Base-by-base conservation (phyloP, 1,284 basidiomycete species). In the Trichosporon faecale region DNA sequence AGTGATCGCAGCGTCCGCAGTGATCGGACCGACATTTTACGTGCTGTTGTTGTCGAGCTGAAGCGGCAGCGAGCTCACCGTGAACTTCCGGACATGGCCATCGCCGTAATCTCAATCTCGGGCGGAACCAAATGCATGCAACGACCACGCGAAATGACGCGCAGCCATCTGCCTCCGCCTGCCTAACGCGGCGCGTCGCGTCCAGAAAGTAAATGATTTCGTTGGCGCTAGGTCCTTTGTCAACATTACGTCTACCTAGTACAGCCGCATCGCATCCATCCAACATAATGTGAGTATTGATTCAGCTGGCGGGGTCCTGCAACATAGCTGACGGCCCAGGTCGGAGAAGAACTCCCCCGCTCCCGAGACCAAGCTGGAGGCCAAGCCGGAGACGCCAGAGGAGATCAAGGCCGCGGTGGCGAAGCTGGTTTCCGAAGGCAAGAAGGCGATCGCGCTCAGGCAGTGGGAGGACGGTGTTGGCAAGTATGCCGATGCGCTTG, bases 401-500 rank as follows among this genome's bases (percentile, higher is more conserved):
- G 49, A 52, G 21, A 52, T 52, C 49, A 6, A 52, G 49, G 49
- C 49, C 11, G 49, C 49, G 60, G 78, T 77, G 9, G 76, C 79
- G 29, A 71, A 70, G 60, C 77, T 80, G 29, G 75, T 83, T 3
- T 82, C 78, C 2, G 78, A 82, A 69, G 83, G 81, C n/a, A 81
- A 82, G 73, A 84, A 84, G 70, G 93, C 93, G 1, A 92, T 93
- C 82, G 93, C 93, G 35, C 88, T 95, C 76, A 88, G 87, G 80
- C 92, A 93, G 80, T 95, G 90, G 81, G 93, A 95, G 77, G 89
- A 93, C 77, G 91, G 92, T 0, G 90, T 93, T 5, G 90, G 91
- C 63, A 87, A 91, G 79, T 95, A 94, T 83, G 91, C 91, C 35
- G 89, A 88, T 61, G 93, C 92, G 3, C 87, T 96, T 35, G 93